A percentile compares a stretch with the other conserved stretches of the same genome.
These are phyloP conservation scores for Ceratobasidium sp. DNA, from an alignment of 1,284 basidiomycete species.

Conservation along the genomic window DNA sequence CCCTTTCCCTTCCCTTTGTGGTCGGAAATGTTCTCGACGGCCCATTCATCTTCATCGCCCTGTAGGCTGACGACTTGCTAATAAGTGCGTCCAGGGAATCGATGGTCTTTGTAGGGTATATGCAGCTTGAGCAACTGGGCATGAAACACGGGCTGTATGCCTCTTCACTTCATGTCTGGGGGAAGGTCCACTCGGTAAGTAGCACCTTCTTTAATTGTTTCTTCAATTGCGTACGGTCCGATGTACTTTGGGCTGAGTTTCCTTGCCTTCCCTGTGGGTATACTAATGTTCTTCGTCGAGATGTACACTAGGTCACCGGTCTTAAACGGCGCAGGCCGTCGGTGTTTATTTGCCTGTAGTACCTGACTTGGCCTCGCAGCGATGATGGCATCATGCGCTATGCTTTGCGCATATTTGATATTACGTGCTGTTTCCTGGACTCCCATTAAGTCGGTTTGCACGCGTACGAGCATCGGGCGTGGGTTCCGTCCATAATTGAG, in stretches of 20 bases:
- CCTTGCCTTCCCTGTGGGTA: slow-evolving; percentile 53
- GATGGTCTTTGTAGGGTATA: slow-evolving; percentile 31
- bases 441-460: slow-evolving; percentile 50
- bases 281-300: slow-evolving; percentile 54
- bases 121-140: slow-evolving; percentile 49
- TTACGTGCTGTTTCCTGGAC: slow-evolving; percentile 5
- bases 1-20: slow-evolving; percentile 31
- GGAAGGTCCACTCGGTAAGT: slow-evolving; percentile 55
- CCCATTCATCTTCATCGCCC: slow-evolving; percentile 13
- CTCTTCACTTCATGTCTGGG: slow-evolving; percentile 48
- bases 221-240: slow-evolving; percentile 55
- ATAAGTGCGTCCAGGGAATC: slow-evolving; percentile 34
- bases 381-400: slow-evolving; percentile 56
- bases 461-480: slow-evolving; percentile 13
- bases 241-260: slow-evolving; percentile 56
- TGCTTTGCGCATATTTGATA: slow-evolving; percentile 41
- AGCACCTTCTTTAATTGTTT: slow-evolving; percentile 51
- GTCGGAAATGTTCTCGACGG: slow-evolving; percentile 10
- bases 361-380: slow-evolving; percentile 53
- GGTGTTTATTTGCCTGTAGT: slow-evolving; percentile 52
- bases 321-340: slow-evolving; percentile 48
- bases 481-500: slow-evolving; percentile 58
- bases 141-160: slow-evolving; percentile 15
- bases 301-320: slow-evolving; percentile 55
- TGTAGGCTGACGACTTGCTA: slow-evolving; percentile 8